Evolutionary conservation across 2,329 filamentous ascomycete species (phyloP).

Genomic region (Aspergillus hiratsukae): DNA sequence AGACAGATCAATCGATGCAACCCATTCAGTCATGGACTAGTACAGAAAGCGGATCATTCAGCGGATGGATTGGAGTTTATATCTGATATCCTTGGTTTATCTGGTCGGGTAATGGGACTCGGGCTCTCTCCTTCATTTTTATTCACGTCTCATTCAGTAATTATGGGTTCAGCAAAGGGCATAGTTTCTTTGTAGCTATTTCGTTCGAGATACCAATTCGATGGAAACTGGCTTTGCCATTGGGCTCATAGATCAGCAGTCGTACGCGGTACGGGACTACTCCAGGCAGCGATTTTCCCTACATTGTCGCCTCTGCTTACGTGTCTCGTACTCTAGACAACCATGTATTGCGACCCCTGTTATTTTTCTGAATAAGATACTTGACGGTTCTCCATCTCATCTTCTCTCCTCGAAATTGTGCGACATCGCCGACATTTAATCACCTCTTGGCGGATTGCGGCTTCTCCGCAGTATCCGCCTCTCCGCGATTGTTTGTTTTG

Average conservation of each 20-base stretch:
- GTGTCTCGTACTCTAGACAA: background rate
- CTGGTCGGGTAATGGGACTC: background rate
- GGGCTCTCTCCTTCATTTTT: background rate
- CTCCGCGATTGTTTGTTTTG: constrained; percentile 12
- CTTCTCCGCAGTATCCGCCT: constrained; percentile 3
- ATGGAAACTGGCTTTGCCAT: constrained; percentile 6
- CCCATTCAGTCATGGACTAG: background rate
- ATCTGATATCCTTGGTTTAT: background rate
- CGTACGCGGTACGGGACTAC: background rate
- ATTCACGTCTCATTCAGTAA: constrained; percentile 6
- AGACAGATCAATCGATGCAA: constrained; percentile 12
- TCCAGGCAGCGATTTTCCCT: background rate
- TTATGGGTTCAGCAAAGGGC: constrained; percentile 8
- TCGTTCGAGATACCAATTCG: constrained; percentile 21
- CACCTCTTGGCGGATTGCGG: constrained; percentile 6
- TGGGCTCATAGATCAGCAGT: background rate
- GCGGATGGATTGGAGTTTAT: background rate
- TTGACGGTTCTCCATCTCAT: background rate
- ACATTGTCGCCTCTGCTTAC: background rate
- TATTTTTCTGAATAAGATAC: background rate
- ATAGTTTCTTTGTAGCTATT: constrained; percentile 14
- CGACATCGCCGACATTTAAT: background rate
- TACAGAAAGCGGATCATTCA: background rate
- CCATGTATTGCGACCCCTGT: background rate
- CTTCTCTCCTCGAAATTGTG: background rate